Conservation (phyloP, 2,329 filamentous ascomycete species). For the Diaporthe aspalathi region DNA sequence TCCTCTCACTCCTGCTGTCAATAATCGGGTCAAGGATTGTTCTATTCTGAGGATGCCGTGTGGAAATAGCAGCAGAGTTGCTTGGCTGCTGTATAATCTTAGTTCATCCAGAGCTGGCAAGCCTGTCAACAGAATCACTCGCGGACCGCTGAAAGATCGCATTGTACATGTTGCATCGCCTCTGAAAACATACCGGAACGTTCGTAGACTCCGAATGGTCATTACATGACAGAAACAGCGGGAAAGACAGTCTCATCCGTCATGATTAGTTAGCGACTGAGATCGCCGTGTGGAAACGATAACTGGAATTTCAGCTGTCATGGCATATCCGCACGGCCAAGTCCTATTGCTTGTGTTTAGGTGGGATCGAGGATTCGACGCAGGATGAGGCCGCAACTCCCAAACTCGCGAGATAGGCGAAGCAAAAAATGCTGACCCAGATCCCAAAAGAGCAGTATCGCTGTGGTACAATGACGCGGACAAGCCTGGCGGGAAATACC, state of each 20-base stretch:
- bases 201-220: too few relatives aligned
- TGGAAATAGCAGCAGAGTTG: too few relatives aligned
- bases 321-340: not conserved
- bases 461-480: not conserved
- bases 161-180: not conserved
- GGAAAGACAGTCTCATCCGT: too few relatives aligned
- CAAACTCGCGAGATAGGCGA: not conserved
- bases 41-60: too few relatives aligned
- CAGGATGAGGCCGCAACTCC: not conserved
- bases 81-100: too few relatives aligned
- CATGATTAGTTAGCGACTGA: not conserved
- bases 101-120: too few relatives aligned
- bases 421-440: not conserved
- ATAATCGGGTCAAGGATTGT: too few relatives aligned
- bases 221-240: too few relatives aligned
- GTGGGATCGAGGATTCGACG: not conserved
- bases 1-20: too few relatives aligned
- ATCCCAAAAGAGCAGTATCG: not conserved
- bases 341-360: not conserved
- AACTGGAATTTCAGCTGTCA: not conserved
- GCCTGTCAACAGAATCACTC: not conserved
- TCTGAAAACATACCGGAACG: too few relatives aligned
- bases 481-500: not conserved
- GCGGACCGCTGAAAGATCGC: not conserved
- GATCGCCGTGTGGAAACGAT: too few relatives aligned